Evolutionary conservation across 192 early-diverging fungal species (phyloP), one percentile per base, ranked within the genome.

Genomic region (Coemansia umbellata): DNA sequence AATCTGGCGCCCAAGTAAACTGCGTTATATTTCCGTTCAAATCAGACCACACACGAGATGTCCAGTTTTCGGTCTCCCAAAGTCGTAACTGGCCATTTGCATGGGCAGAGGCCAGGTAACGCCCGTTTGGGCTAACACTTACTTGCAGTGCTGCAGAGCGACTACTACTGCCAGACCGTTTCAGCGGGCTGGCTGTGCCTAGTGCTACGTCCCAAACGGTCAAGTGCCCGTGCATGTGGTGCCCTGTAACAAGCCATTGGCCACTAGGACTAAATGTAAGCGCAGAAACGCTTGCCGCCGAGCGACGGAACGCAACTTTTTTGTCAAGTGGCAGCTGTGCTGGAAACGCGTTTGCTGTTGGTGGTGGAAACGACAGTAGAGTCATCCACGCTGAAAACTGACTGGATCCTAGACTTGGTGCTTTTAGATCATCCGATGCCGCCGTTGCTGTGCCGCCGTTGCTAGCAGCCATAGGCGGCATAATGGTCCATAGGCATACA

Each of bases 51-150:
- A 72, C 55, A 0, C 58, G 58, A 14, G 69, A 79, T 0, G 53
- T 42, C 77, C 77, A 79, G 32, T 40, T 17, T 32, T 66, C 58
- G 0, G 67, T 68, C 37, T 79, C 77, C 77, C 77, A 79, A n/a
- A 79, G 58, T 21, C 77, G 54, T 37, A 79, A 55, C 37, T 74
- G 69, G 14, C 65, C 56, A 24, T 67, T 64, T 0, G 75, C 64
- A 44, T 78, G 75, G 15, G 64, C 63, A 7, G 75, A 71, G 0
- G 60, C 47, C 14, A 71, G 43, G 28, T 71, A 58, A 32, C 52
- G 37, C 21, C 65, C 75, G 37, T 64, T 47, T 2, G 75, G 75
- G 28, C 75, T 78, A 23, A 70, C 24, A 0, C 36, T 37, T 3
- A 78, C 48, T 30, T 53, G 51, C 52, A 67, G 40, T 2, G 75